Evolutionary conservation across 495 filamentous ascomycete genomes (phyloP).

Genomic region (Daldinia concentrica): DNA sequence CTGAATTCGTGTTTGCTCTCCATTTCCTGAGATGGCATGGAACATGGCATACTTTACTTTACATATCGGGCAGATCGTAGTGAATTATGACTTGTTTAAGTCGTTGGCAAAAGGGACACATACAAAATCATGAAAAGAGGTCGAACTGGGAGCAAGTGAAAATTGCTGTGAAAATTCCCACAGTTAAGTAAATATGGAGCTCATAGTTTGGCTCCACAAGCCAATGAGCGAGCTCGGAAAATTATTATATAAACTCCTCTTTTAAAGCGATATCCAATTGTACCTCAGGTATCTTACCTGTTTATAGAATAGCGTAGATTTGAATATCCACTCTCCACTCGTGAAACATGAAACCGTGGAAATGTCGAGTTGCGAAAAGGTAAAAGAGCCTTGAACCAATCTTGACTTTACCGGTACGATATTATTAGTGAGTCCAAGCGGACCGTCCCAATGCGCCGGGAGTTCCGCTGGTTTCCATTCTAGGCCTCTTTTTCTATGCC

Average conservation of each 20-base stretch:
- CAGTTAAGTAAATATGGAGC: background rate
- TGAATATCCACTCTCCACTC: background rate
- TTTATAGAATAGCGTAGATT: background rate
- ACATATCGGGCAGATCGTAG: background rate
- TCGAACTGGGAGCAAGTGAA: no score
- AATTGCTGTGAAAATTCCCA: conserved; percentile 1
- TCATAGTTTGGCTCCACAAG: background rate
- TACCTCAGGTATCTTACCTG: no score
- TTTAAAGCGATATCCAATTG: background rate
- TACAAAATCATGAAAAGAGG: background rate
- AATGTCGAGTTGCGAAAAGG: background rate
- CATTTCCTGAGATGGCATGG: background rate
- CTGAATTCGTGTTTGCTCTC: background rate
- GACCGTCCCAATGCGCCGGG: conserved; percentile 27
- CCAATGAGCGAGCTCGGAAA: background rate
- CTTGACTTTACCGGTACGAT: background rate
- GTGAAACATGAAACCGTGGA: background rate
- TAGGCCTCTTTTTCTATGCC: background rate
- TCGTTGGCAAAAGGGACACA: no score
- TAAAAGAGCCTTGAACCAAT: conserved; percentile 7
- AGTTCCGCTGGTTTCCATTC: conserved; percentile 12
- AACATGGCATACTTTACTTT: background rate
- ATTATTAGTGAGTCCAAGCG: conserved; percentile 23
- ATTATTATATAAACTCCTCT: conserved; percentile 1
- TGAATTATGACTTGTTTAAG: no score